Evolutionary conservation across 148 eudicot genomes (phyloP).

Genomic region (Persicaria maculosa): DNA sequence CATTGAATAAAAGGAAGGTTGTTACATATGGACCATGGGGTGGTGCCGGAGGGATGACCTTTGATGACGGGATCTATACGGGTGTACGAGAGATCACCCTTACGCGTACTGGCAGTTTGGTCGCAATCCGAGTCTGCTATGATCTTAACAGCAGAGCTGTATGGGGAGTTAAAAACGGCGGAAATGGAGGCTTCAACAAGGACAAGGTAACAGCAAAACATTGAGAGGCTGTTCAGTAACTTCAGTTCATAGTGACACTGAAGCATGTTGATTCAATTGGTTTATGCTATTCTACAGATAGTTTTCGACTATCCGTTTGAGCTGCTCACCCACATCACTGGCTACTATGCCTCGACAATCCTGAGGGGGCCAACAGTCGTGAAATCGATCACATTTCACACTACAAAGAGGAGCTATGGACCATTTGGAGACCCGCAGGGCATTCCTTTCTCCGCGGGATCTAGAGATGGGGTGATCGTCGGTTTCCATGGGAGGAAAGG

Average conservation of each 20-base stretch:
- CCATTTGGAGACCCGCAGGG: slow-evolving; percentile 41
- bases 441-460: slow-evolving; percentile 27
- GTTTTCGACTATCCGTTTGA: slow-evolving; percentile 4
- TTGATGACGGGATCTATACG: slow-evolving; percentile 2
- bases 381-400: slow-evolving; percentile 34
- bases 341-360: slow-evolving; percentile 8
- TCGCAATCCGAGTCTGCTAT: slow-evolving; percentile 6
- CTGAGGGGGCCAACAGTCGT: slow-evolving; percentile 25
- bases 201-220: slow-evolving; percentile 1
- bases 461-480: slow-evolving; percentile 22
- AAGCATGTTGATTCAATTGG: background rate
- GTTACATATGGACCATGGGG: slow-evolving; percentile 5
- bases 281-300: background rate
- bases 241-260: background rate
- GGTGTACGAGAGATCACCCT: background rate
- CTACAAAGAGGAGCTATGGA: slow-evolving; percentile 31
- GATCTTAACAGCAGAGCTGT: background rate
- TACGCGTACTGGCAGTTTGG: background rate
- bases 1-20: background rate
- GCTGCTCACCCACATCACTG: slow-evolving; percentile 3
- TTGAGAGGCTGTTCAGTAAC: background rate
- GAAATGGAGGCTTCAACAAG: background rate
- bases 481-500: slow-evolving; percentile 39
- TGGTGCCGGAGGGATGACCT: background rate
- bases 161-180: slow-evolving; percentile 4